Evolutionary conservation across 306 rosid genomes (phyloP).

Genomic region (Vigna unguiculata): DNA sequence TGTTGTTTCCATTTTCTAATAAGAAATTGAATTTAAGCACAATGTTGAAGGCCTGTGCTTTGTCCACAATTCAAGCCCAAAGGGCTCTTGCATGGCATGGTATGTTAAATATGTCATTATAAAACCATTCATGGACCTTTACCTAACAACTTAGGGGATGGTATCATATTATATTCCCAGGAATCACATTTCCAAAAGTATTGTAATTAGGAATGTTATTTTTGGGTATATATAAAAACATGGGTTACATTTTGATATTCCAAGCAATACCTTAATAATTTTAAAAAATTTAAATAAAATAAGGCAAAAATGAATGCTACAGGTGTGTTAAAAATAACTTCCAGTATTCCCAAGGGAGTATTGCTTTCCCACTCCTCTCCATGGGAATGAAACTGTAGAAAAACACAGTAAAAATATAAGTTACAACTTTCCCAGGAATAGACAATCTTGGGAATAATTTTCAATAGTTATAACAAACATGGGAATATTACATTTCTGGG

Average conservation of each 20-base stretch:
- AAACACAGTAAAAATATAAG: no score
- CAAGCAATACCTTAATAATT: no score
- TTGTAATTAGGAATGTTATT: background rate
- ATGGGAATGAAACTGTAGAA: background rate
- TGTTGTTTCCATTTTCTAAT: background rate
- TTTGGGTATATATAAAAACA: background rate
- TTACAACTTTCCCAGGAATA: no score
- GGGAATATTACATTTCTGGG: background rate
- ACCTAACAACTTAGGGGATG: background rate
- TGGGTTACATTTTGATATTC: background rate
- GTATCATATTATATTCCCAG: background rate
- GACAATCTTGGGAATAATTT: no score
- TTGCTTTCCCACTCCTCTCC: background rate
- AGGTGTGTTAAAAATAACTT: background rate
- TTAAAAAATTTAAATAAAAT: no score
- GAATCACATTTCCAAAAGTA: background rate
- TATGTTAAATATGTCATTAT: background rate
- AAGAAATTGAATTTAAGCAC: slow-evolving; percentile 13
- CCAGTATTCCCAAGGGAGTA: background rate
- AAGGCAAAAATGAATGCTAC: background rate
- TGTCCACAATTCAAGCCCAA: background rate
- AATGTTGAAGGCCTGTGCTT: background rate
- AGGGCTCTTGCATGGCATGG: background rate
- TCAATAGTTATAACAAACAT: background rate
- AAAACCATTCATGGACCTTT: background rate